Evolutionary conservation across 2,329 filamentous ascomycete species (phyloP).

Genomic region (Bipolaris gigantea): DNA sequence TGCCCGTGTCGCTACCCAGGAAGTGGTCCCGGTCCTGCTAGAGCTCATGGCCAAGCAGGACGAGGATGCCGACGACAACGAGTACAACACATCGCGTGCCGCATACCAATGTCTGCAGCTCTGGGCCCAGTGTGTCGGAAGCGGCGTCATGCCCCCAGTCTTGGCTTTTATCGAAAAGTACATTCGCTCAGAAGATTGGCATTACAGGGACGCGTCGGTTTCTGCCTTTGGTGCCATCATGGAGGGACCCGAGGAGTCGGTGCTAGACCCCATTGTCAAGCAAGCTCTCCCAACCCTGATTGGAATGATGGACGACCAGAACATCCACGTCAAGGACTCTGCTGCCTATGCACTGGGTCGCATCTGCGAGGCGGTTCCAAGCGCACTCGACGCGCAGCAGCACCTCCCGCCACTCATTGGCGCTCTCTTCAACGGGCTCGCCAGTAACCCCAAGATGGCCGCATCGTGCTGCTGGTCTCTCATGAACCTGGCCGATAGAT

Average conservation of each 20-base stretch:
- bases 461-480: conserved; percentile 98
- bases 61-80: conserved; percentile 93
- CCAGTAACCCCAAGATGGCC: conserved; percentile 94
- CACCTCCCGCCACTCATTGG: conserved; percentile 85
- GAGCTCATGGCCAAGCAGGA: conserved; percentile 93
- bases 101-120: conserved; percentile 96
- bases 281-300: conserved; percentile 92
- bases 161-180: conserved; percentile 90
- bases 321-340: conserved; percentile 90
- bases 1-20: conserved; percentile 84
- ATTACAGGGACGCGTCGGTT: conserved; percentile 89
- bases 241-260: conserved; percentile 93
- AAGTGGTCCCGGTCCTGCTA: conserved; percentile 91
- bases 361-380: conserved; percentile 90
- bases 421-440: conserved; percentile 85
- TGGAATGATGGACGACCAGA: conserved; percentile 85
- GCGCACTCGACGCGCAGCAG: conserved; percentile 81
- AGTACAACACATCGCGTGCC: conserved; percentile 94
- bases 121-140: conserved; percentile 88
- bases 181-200: conserved; percentile 90
- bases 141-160: conserved; percentile 81
- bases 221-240: conserved; percentile 98
- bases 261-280: conserved; percentile 91
- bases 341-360: conserved; percentile 94
- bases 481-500: conserved; percentile 97